Evolutionary conservation across 441 rosid genomes (phyloP), one percentile per base, ranked within the genome.

Genomic region (Flueggea neowawraea): DNA sequence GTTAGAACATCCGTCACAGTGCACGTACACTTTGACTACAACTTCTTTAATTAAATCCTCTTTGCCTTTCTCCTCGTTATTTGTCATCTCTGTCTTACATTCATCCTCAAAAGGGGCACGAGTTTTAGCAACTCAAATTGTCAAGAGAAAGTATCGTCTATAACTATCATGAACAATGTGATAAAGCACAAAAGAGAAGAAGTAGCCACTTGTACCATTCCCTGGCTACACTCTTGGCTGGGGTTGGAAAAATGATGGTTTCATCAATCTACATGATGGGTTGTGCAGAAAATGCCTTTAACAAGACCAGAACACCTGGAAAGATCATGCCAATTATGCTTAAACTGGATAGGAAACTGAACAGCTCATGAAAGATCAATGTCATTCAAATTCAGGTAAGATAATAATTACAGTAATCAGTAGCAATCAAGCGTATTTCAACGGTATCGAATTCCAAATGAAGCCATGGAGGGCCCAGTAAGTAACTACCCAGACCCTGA

Each of bases 1-100:
- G 9, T 62, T 60, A 4, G 78, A 80, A 54, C 97, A 91, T 66
- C 88, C 91, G 61, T 82, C 67, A 47, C 96, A 91, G 54, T 91
- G 96, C 76, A 88, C 78, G 63, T 69, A 53, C 54, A 79, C 96
- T 75, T 72, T 77, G 47, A 88, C 14, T 55, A 85, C 71, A 57
- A 82, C 79, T 32, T 80, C 81, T 39, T 75, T 36, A 36, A 8
- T 36, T 36, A 4, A 36, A 1, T 36, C 41, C 6, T 36, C 41
- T 36, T 8, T 36, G 6, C 41, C 41, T 36, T 36, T 36, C 7
- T 36, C 41, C 41, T 36, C 63, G 12, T 53, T 47, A 17, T 55
- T 16, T 28, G 39, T 39, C 60, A 12, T 47, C 1, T 12, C 50
- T 47, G 2, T 47, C 50, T 47, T 47, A 47, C 50, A 10, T 47